These are phyloP conservation scores for Penicillium sp. DNA, from an alignment of 2,329 filamentous ascomycete species.

Conservation along the genomic window DNA sequence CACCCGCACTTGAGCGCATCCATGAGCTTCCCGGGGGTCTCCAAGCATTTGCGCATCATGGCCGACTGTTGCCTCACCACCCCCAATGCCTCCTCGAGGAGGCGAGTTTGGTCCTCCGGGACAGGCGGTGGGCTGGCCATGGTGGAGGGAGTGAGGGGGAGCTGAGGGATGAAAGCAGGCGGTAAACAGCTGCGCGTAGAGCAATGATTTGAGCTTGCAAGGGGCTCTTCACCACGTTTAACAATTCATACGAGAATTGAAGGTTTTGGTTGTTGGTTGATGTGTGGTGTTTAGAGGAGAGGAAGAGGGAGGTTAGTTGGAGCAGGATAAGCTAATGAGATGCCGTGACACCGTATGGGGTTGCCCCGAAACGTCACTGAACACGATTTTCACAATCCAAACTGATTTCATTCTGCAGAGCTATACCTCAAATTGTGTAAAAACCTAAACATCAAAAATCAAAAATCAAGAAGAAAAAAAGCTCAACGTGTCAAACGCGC, in stretches of 20 bases:
- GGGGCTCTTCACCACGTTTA: constrained; percentile 8
- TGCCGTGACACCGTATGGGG: constrained; percentile 14
- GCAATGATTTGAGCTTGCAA: constrained; percentile 12
- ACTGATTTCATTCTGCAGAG: neutral
- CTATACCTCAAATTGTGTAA: neutral
- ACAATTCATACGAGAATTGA: constrained; percentile 9
- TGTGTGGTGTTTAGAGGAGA: constrained; percentile 3
- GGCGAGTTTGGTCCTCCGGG: constrained; percentile 79
- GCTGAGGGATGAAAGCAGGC: constrained; percentile 25
- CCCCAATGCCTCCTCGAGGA: constrained; percentile 94
- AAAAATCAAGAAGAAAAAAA: neutral
- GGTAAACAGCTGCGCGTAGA: constrained; percentile 26
- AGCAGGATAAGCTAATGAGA: constrained; percentile 19
- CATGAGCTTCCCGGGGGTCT: constrained; percentile 98
- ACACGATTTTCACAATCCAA: neutral
- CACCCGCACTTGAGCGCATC: constrained; percentile 99
- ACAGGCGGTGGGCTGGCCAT: constrained; percentile 59
- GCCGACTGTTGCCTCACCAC: constrained; percentile 96
- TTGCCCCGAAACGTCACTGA: constrained; percentile 21
- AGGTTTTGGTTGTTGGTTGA: constrained; percentile 1
- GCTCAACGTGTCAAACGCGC: too few relatives aligned
- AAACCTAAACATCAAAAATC: neutral
- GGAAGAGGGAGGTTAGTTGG: constrained; percentile 11
- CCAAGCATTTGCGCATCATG: constrained; percentile 96
- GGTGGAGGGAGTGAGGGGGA: constrained; percentile 28